Conservation (phyloP, 345 rosid species). For the Atalantia buxifolia region DNA sequence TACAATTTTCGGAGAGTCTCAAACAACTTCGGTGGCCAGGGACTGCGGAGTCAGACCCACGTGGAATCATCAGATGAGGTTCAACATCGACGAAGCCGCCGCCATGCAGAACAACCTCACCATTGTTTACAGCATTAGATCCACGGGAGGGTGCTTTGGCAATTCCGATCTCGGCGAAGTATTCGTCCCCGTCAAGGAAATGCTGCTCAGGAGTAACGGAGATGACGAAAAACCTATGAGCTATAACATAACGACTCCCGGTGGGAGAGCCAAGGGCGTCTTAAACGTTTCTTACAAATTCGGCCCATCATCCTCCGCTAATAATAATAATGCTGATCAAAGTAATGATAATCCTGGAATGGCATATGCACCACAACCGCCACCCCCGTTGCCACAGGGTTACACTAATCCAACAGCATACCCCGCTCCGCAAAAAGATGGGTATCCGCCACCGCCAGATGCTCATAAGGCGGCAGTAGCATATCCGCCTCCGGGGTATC, state of each 20-base stretch:
- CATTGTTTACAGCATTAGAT: conserved; percentile 36
- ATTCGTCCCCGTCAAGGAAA: conserved; percentile 51
- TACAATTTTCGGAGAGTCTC: conserved; percentile 39
- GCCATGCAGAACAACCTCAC: conserved; percentile 37
- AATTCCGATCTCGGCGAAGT: conserved; percentile 50
- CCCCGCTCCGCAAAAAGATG: neutral
- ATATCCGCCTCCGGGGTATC: neutral
- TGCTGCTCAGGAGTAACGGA: conserved; percentile 21
- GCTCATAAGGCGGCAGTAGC: too few relatives aligned
- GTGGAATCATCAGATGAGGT: conserved; percentile 52
- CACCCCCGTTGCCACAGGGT: too few relatives aligned
- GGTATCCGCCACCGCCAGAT: neutral
- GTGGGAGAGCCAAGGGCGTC: conserved; percentile 40
- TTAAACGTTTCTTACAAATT: conserved; percentile 37
- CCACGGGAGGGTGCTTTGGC: conserved; percentile 40
- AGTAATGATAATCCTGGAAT: neutral
- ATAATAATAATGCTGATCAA: too few relatives aligned
- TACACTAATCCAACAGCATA: too few relatives aligned
- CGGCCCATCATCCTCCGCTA: conserved; percentile 13
- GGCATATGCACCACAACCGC: neutral
- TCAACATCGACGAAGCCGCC: conserved; percentile 50
- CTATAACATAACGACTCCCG: conserved; percentile 26
- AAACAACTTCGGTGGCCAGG: conserved; percentile 45
- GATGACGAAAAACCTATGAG: neutral
- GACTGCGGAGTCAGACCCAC: conserved; percentile 49